Evolutionary conservation across 768 basidiomycete species (phyloP).

Genomic region (Panus rudis): DNA sequence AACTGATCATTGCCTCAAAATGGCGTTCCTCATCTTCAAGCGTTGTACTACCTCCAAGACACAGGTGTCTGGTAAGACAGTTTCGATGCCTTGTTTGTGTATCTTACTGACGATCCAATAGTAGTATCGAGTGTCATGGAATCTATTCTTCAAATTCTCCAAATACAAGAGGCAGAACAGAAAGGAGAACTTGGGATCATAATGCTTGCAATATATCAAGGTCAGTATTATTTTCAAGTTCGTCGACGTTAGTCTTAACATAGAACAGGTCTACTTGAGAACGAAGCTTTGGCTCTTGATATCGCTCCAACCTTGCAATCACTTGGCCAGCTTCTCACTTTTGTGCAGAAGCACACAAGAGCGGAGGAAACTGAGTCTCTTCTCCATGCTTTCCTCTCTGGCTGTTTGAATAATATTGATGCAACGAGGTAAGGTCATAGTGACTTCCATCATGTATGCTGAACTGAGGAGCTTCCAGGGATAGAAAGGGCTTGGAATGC

Average conservation of each 20-base stretch:
- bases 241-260: not conserved
- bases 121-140: no score
- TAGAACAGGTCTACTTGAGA: constrained; percentile 58
- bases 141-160: no score
- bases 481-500: constrained; percentile 70
- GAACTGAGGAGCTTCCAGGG: constrained; percentile 37
- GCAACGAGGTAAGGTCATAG: constrained; percentile 72
- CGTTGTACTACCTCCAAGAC: no score
- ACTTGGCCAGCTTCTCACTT: constrained; percentile 67
- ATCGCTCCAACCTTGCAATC: constrained; percentile 75
- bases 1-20: not conserved
- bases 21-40: constrained; percentile 6
- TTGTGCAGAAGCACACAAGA: constrained; percentile 35
- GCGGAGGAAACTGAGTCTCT: constrained; percentile 51
- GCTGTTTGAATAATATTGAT: constrained; percentile 81
- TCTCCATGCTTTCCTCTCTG: constrained; percentile 77
- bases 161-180: no score
- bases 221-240: not conserved
- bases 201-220: constrained; percentile 1
- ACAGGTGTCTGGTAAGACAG: no score
- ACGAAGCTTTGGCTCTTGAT: constrained; percentile 71
- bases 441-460: not conserved
- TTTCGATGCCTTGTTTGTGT: no score
- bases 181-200: no score
- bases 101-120: no score